These are phyloP conservation scores for Dryadomyces sulphureus DNA, from an alignment of 2,329 filamentous ascomycete species.

Conservation along the genomic window DNA sequence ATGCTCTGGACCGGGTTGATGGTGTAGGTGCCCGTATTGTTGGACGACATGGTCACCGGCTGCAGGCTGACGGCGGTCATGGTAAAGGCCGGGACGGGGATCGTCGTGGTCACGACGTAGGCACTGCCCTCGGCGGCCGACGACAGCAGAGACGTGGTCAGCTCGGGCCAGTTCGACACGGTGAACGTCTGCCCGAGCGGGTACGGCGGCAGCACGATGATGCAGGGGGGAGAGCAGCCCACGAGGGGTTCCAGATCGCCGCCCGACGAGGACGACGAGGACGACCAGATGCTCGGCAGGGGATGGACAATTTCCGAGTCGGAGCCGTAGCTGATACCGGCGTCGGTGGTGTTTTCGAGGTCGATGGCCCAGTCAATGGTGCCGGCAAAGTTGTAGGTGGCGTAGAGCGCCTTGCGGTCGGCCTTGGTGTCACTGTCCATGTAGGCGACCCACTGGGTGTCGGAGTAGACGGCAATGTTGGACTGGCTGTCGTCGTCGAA, in stretches of 20 bases:
- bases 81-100: neutral
- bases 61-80: neutral
- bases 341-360: slow-evolving; percentile 6
- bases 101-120: neutral
- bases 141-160: neutral
- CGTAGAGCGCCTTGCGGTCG: slow-evolving; percentile 6
- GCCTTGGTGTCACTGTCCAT: slow-evolving; percentile 10
- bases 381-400: slow-evolving; percentile 9
- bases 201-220: neutral
- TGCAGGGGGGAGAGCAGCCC: neutral
- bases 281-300: neutral
- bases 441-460: slow-evolving; percentile 10
- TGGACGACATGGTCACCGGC: neutral
- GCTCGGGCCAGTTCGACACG: neutral
- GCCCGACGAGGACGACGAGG: neutral
- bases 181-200: neutral
- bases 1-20: neutral
- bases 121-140: neutral
- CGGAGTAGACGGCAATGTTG: slow-evolving; percentile 8
- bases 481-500: slow-evolving; percentile 7
- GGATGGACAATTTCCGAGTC: neutral
- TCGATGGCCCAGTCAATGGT: slow-evolving; percentile 15
- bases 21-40: neutral
- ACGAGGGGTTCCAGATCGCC: neutral
- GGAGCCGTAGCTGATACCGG: neutral